phyloP scores from a whole-genome alignment of 139 green algal species.

The Tetraselmis chui region DNA sequence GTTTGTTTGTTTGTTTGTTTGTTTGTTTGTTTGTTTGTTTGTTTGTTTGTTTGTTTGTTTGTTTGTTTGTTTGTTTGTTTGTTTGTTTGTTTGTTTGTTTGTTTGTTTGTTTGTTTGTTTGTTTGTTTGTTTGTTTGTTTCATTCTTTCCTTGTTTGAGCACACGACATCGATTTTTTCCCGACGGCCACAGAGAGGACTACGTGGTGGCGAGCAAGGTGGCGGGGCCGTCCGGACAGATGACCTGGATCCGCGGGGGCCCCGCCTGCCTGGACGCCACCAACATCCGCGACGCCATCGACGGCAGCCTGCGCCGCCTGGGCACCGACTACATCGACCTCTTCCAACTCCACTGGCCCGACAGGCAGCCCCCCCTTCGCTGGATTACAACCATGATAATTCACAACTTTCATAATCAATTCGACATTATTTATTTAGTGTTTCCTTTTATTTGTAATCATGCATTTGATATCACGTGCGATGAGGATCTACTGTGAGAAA shows the following conservation, averaged over 20 bases:
- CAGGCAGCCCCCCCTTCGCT: too few relatives aligned
- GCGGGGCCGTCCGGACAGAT: slow-evolving; percentile 71
- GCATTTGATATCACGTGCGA: too few relatives aligned
- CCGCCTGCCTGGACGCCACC: slow-evolving; percentile 35
- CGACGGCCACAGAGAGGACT: slow-evolving; percentile 41
- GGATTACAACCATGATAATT: too few relatives aligned
- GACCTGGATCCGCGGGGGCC: slow-evolving; percentile 74
- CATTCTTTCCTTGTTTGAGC: not conserved
- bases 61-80: not conserved
- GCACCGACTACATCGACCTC: slow-evolving; percentile 87
- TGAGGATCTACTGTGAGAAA: too few relatives aligned
- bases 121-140: not conserved
- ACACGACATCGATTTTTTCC: not conserved
- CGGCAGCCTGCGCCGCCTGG: slow-evolving; percentile 60
- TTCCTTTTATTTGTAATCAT: too few relatives aligned
- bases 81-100: not conserved
- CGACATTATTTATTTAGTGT: too few relatives aligned
- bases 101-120: not conserved
- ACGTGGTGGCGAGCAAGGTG: slow-evolving; percentile 69
- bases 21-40: not conserved
- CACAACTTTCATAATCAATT: too few relatives aligned
- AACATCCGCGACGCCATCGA: slow-evolving; percentile 69
- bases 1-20: not conserved
- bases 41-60: not conserved
- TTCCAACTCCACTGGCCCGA: slow-evolving; percentile 88